Evolutionary conservation across 106 monocot species (phyloP), one percentile per base, ranked within the genome.

Genomic region (Dendrobium huoshanense): DNA sequence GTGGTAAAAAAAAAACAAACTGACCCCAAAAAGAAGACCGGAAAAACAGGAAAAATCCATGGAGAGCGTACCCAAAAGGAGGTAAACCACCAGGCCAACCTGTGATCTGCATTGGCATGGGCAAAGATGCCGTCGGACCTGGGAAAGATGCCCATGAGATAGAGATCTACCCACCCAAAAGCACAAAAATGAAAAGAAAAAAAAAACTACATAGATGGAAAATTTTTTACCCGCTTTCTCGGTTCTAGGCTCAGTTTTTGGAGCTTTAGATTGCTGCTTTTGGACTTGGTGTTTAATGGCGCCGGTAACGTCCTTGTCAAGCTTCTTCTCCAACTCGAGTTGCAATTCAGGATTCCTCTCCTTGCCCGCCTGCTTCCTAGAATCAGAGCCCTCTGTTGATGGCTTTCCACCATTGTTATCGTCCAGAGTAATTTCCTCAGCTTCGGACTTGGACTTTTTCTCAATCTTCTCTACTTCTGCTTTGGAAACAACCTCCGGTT

Each of bases 41-140:
- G 13, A 37, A 37, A 70, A 37, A 33, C 25, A 37, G 70, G 19
- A 74, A 74, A 1, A 76, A 20, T 19, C 2, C 48, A 76, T 76
- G 45, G 25, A 76, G 10, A 49, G 40, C 87, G 61, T 77, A 96
- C 96, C 96, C 96, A 82, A 96, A 89, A 44, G 81, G 79, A 80
- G 96, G 92, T 77, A 92, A 80, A 75, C 84, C 90, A 29, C 92
- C 89, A 22, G 90, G 87, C 96, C 94, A 96, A 24, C 89, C 84
- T 4, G 89, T 79, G 19, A 93, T 74, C 37, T 88, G 76, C 85
- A 88, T 81, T 4, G 84, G 61, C 89, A 89, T 79, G 41, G 88
- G 90, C 70, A 90, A 37, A 27, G 70, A 70, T 25, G 85, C 81
- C 72, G 91, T 4, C 78, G 80, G 85, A 67, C 67, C 89, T 89